Evolutionary conservation across 2,329 filamentous ascomycete genomes (phyloP), one percentile per base, ranked within the genome.

Genomic region (Trichoderma hamatum): DNA sequence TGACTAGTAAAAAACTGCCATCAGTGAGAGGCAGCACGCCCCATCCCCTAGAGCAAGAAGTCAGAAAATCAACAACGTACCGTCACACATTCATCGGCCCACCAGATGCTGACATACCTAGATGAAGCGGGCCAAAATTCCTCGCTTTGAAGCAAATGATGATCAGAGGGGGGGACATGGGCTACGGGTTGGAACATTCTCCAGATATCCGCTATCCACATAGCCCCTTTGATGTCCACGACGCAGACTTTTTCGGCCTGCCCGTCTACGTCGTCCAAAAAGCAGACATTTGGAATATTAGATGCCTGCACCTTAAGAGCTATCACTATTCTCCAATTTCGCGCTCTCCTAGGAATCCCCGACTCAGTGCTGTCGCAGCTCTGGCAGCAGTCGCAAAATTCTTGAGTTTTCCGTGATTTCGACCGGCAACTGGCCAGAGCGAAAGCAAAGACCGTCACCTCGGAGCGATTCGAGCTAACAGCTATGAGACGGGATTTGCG

Each of bases 401-500:
- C 64, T 43, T 43, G 34, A 16, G 43, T 28, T 3, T 54, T 39
- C 61, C n/a, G 65, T 16, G 36, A 34, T 13, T 32, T 59, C 52
- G 66, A 55, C 54, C 39, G 72, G 32, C 62, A 30, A 43, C 52
- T 21, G 56, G 74, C 70, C 56, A 83, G 75, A 5, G 82, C 83
- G 71, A 84, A 82, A 0, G 84, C 84, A 73, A 88, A 88, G 0
- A 89, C 82, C 0, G 82, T 84, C 7, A 86, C 79, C 71, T 86
- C 84, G 63, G 76, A 76, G 4, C 85, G 86, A 76, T 99, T 99
- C 0, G 92, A 89, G 73, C 92, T 92, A 49, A 96, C 90, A 0
- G 95, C 96, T 71, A 99, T 91, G 71, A 97, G 82, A 0, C 94
- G 89, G n/a, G 92, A 93, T 71, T 89, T 82, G 71, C 88, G 85